Evolutionary conservation across 495 filamentous ascomycete genomes (phyloP), one percentile per base, ranked within the genome.

Genomic region (Parathielavia hyrcaniae): DNA sequence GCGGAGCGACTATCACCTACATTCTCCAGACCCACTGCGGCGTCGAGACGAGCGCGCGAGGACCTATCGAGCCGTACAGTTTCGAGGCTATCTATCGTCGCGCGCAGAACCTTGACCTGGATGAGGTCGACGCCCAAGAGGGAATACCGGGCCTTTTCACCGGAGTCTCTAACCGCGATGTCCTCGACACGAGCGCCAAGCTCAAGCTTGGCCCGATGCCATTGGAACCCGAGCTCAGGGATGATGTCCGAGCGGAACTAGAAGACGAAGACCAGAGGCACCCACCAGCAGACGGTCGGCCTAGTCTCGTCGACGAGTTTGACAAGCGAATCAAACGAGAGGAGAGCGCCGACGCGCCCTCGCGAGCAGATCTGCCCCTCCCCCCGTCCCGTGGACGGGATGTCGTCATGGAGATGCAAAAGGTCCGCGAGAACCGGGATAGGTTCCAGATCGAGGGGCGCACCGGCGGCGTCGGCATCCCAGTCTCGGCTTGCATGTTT

Each of bases 351-450:
- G 95, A 97, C 65, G 87, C 79, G 1, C 90, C 90, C 13, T 81
- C 79, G 20, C 82, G 90, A 19, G 78, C 83, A 9, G 85, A 89
- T 23, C 80, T 97, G 38, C 91, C 95, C 3, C 82, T 90, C 36
- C 95, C 93, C 17, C 85, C 90, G 9, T 91, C 92, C 0, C 82
- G 86, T 12, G 88, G 88, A 4, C 81, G 91, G 57, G 95, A 97
- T 63, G 87, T 97, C 10, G 84, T 89, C 5, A 88, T 96, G 77
- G 95, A 97, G 64, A 88, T 97, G 59, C 89, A 91, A 66, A 89
- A 91, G 72, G 86, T 97, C n/a, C 88, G 88, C 57, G 93, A 98
- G 67, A 87, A 91, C 63, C 84, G 93, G 14, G 92, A 97, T 65
- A 79, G 91, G 23, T 95, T 95, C 69, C 82, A 80, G 51, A 89